phyloP scores from a whole-genome alignment of 139 green algal species.

The Volvox reticuliferus region DNA sequence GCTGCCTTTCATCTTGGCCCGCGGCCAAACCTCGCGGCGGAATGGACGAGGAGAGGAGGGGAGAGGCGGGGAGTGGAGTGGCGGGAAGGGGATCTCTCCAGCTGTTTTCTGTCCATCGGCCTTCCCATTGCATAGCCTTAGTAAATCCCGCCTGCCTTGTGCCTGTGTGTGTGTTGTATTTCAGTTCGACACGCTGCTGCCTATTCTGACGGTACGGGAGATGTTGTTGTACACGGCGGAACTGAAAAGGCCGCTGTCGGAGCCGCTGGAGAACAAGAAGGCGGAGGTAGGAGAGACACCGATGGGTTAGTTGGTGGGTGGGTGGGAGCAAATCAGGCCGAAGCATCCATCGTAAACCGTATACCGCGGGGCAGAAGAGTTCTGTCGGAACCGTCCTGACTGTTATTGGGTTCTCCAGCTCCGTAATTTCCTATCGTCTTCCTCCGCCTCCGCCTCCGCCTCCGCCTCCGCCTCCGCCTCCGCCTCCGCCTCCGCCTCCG shows the following conservation, averaged over 20 bases:
- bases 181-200: conserved; percentile 79
- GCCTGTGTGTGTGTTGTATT: background rate
- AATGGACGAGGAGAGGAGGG: too few species aligned
- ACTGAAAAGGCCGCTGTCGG: conserved; percentile 56
- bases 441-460: too few species aligned
- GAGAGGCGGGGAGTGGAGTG: too few species aligned
- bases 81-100: background rate
- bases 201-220: conserved; percentile 76
- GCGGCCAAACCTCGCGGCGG: too few species aligned
- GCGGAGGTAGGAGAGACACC: conserved; percentile 55
- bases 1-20: too few species aligned
- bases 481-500: too few species aligned
- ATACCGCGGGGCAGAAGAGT: too few species aligned
- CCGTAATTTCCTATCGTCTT: too few species aligned
- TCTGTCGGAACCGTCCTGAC: too few species aligned
- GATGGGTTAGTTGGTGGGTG: background rate
- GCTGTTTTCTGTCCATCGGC: background rate
- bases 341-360: too few species aligned
- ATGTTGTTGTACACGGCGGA: conserved; percentile 89
- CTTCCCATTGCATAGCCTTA: background rate
- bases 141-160: background rate
- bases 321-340: background rate
- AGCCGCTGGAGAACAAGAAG: conserved; percentile 59
- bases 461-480: too few species aligned
- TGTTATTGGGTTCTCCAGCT: background rate